Conservation (phyloP, 2,329 filamentous ascomycete species). For the Aspergillus novofumigatus region DNA sequence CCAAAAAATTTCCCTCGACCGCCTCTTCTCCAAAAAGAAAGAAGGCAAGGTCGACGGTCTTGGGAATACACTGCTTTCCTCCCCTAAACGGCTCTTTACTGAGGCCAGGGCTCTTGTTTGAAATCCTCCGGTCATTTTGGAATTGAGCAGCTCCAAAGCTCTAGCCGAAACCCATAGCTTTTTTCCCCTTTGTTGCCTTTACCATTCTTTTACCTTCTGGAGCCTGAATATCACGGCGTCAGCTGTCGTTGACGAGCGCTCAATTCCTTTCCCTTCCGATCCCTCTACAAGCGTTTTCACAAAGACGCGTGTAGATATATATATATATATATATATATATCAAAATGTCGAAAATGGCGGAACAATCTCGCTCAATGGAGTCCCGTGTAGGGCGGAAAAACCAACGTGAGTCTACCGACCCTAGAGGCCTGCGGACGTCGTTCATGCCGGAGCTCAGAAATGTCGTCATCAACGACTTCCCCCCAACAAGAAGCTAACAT, state of each 20-base stretch:
- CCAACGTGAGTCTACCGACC: slow-evolving; percentile 41
- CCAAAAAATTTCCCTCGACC: slow-evolving; percentile 30
- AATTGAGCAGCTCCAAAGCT: neutral
- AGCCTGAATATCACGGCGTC: neutral
- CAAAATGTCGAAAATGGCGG: slow-evolving; percentile 29
- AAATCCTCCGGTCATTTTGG: slow-evolving; percentile 3
- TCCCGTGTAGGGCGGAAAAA: slow-evolving; percentile 46
- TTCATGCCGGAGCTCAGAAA: neutral
- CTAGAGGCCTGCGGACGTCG: slow-evolving; percentile 6
- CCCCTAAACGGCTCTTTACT: slow-evolving; percentile 6
- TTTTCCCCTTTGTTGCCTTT: slow-evolving; percentile 3
- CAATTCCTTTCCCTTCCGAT: neutral
- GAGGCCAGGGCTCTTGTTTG: slow-evolving; percentile 3
- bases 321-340: slow-evolving; percentile 1
- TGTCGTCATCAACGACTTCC: neutral
- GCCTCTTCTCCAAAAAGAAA: slow-evolving; percentile 14
- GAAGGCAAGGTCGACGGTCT: slow-evolving; percentile 11
- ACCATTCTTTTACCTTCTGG: neutral
- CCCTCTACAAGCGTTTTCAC: neutral
- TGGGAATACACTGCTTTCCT: slow-evolving; percentile 11
- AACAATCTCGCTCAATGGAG: slow-evolving; percentile 44
- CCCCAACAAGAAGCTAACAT: slow-evolving; percentile 16
- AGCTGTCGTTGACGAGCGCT: neutral
- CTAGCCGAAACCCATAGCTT: slow-evolving; percentile 2
- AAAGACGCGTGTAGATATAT: neutral